Evolutionary conservation across 2,329 filamentous ascomycete species (phyloP), one percentile per base, ranked within the genome.

Genomic region (Aureobasidium vineae): DNA sequence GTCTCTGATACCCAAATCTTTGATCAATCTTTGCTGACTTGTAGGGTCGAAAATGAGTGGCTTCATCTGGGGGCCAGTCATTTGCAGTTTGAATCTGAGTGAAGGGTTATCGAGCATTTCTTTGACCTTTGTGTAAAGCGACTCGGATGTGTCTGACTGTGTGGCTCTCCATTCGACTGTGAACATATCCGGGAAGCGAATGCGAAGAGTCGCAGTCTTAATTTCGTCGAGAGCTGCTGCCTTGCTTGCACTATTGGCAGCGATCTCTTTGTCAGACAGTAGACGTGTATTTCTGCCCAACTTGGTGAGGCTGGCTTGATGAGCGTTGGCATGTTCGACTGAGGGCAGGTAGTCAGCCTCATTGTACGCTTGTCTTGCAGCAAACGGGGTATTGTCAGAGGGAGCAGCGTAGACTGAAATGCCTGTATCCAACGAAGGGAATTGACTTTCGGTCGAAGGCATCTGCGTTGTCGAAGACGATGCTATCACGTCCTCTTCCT

Each of bases 101-200:
- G 81, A 77, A 7, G 83, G 80, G 13, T 71, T 67, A 66, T 86
- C 84, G 76, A 99, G 88, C 68, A 94, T 86, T 50, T 81, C 82
- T 63, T 87, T 83, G 21, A 97, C 90, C 70, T 90, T 91, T 16
- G 82, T 80, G 77, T 98, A 92, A 1, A 99, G 80, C 60, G 85
- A 84, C 3, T 84, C 82, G 1, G 88, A 90, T 0, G 90, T 92
- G 63, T 93, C 88, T 1, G 81, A 76, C 23, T 86, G 86, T 1
- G 82, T 84, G 70, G 96, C 87, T n/a, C 83, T 84, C 79, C 88
- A 88, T 61, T 92, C 86, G 38, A 92, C 86, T 63, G 88, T 87
- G 66, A 88, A 90, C 71, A 93, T 90, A 75, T 98, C 93, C 0
- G 94, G 94, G 71, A 97, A 93, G 31, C 93, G 89, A 57, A 97